Percentiles rank a stretch among this genome's conserved stretches.
Conservation (phyloP, 805 yeast species). For the Zygoascus flipseniorum region DNA sequence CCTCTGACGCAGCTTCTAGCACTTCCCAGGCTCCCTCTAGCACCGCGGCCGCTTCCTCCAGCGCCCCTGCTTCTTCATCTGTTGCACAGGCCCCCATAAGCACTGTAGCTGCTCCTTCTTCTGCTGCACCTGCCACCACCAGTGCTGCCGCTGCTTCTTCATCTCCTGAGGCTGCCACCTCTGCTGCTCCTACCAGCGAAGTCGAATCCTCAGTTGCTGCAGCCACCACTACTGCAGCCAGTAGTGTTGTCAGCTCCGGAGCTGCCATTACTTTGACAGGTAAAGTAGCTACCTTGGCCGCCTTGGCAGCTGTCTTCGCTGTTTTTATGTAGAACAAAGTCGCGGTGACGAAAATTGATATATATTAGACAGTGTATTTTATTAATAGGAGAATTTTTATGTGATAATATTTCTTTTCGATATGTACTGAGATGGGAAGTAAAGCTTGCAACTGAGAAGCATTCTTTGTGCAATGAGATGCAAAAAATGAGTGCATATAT, state of each 20-base stretch:
- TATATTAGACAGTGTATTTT: not conserved
- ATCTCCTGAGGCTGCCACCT: not conserved
- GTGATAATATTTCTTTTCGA: not conserved
- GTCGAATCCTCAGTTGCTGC: not conserved
- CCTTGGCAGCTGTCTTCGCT: not conserved
- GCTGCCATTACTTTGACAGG: not conserved
- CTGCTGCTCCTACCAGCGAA: not conserved
- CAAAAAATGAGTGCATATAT: not conserved
- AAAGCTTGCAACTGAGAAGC: not conserved
- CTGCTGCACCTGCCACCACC: not conserved
- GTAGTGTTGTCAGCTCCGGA: not conserved
- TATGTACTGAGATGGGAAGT: not conserved
- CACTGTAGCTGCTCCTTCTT: not conserved
- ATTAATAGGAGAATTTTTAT: not conserved
- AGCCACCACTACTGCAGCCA: not conserved
- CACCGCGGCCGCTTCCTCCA: slow-evolving; percentile 14
- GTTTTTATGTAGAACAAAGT: not conserved
- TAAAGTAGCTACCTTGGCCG: not conserved
- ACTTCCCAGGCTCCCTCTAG: slow-evolving; percentile 19
- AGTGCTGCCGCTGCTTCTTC: not conserved
- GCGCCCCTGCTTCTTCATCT: slow-evolving; percentile 1
- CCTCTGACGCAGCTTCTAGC: slow-evolving; percentile 11
- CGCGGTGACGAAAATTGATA: not conserved
- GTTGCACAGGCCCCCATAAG: not conserved
- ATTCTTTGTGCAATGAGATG: not conserved